Conservation (phyloP, 1,284 basidiomycete species). For the Melampsora larici-populina region DNA sequence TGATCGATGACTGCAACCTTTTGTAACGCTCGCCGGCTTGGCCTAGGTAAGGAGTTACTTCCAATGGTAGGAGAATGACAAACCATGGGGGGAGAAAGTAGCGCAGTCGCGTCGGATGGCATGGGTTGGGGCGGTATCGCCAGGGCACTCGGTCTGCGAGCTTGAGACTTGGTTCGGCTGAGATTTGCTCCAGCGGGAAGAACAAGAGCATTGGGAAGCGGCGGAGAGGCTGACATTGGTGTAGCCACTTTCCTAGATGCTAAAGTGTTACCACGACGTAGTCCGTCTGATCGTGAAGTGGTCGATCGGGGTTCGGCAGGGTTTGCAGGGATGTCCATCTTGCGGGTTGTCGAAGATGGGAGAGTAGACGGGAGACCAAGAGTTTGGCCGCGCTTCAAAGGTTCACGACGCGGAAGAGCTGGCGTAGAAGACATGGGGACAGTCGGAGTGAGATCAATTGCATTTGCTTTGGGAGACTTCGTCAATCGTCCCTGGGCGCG, state of each 20-base stretch:
- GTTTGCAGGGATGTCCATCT: background rate
- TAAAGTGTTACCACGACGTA: background rate
- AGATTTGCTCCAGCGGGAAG: background rate
- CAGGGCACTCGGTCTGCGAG: slow-evolving; percentile 4
- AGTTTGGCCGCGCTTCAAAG: background rate
- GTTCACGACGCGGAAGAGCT: background rate
- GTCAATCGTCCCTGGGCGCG: background rate
- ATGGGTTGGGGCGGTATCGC: background rate
- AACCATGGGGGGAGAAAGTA: background rate
- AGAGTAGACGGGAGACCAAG: background rate
- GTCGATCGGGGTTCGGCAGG: background rate
- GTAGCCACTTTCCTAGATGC: background rate
- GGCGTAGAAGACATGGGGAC: background rate
- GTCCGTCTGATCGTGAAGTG: background rate
- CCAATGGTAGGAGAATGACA: background rate
- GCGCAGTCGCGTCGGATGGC: background rate
- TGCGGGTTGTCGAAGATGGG: background rate
- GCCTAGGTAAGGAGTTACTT: background rate
- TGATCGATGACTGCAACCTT: slow-evolving; percentile 33
- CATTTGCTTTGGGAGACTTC: background rate
- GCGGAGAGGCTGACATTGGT: background rate
- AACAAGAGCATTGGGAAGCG: background rate
- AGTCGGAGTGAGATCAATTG: background rate
- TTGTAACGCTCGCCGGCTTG: background rate
- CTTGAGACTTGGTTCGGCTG: background rate